Evolutionary conservation across 176 grass and related monocot genomes (phyloP), one percentile per base, ranked within the genome.

Genomic region (Poa pratensis): DNA sequence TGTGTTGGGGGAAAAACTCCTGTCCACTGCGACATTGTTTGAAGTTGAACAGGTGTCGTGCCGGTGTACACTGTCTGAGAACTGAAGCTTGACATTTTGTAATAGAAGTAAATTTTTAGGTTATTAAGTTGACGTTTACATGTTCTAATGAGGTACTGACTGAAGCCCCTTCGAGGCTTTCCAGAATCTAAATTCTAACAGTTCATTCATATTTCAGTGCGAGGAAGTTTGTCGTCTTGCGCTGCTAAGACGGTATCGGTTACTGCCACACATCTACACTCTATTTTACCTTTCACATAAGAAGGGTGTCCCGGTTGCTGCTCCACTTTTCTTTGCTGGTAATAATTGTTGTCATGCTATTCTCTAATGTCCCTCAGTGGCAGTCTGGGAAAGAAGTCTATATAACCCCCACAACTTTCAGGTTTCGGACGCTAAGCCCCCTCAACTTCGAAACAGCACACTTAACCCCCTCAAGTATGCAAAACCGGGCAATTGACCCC

Each of bases 141-240:
- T 52, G 27, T 75, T 75, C 23, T 26, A 73, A 80, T 80, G n/a
- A 49, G 30, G 14, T 72, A 69, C 13, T 17, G 20, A 64, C 48
- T 72, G 16, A 63, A 82, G 75, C 12, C 12, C 86, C 43, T 24
- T 52, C 30, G 30, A 84, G 19, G 26, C 26, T 35, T 54, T 80
- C 30, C 84, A 66, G 39, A 67, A 5, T 39, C 7, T 12, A 46
- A 66, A 74, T 79, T 90, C 20, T 71, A 83, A 79, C n/a, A 22
- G 2, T 79, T 67, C 5, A 75, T 85, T 18, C 30, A 73, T 90
- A 37, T 91, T 84, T 55, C 82, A 98, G 93, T 94, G 93, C 18
- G 91, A 98, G 88, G 91, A 98, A 87, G 93, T 98, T 69, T 98
- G 96, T 57, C 93, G 96, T 30, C 96, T 98, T 86, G 96, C 96